Percentiles rank a stretch among this genome's conserved stretches.
Evolutionary conservation across 208 protist species (phyloP).

Genomic region (Angomonas ambiguus): DNA sequence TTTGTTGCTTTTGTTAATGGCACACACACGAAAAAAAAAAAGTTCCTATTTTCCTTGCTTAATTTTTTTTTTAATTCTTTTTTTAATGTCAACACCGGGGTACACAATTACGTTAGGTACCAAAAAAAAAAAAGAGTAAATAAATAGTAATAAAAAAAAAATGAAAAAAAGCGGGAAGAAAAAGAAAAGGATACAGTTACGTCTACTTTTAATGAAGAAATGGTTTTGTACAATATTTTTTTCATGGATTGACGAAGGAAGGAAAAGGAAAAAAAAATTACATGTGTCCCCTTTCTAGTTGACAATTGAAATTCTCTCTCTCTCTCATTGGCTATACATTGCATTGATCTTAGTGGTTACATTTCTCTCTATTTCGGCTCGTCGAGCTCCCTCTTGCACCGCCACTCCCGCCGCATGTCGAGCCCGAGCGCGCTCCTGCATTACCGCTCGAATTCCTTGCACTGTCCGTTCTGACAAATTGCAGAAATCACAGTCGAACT

Average conservation of each 20-base stretch:
- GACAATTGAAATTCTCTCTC: too few species aligned
- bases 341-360: slow-evolving; percentile 19
- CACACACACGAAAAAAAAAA: slow-evolving; percentile 1
- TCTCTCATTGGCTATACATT: slow-evolving; percentile 12
- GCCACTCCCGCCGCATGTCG: slow-evolving; percentile 22
- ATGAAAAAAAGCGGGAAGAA: not conserved
- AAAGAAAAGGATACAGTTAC: not conserved
- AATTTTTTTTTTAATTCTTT: slow-evolving; percentile 8
- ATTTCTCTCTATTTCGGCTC: slow-evolving; percentile 14
- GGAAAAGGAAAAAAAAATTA: slow-evolving; percentile 13
- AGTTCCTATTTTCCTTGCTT: too few species aligned
- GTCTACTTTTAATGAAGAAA: not conserved
- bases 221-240: not conserved
- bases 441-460: slow-evolving; percentile 30
- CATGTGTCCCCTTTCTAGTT: too few species aligned
- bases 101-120: too few species aligned
- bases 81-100: too few species aligned
- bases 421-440: slow-evolving; percentile 27
- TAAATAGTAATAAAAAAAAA: not conserved
- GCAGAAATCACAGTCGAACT: slow-evolving; percentile 65
- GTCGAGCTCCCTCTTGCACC: slow-evolving; percentile 21
- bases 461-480: slow-evolving; percentile 39
- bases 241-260: not conserved
- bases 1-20: slow-evolving; percentile 1
- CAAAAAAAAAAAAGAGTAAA: slow-evolving; percentile 2